phyloP scores from a whole-genome alignment of 2,329 filamentous ascomycete species.

The Eurotiales sp. region DNA sequence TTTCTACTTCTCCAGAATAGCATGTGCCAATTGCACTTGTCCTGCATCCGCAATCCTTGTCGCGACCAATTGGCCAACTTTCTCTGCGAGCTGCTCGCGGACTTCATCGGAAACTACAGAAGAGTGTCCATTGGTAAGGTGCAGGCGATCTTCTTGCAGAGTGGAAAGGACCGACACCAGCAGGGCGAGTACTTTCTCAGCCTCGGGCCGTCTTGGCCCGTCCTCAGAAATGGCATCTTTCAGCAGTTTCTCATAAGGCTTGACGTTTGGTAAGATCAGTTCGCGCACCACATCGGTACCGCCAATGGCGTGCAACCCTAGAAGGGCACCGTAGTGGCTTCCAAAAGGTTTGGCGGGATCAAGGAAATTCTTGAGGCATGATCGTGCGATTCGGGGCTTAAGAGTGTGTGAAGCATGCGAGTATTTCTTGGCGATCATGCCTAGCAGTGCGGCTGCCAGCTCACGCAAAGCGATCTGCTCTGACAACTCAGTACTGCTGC shows the following conservation, averaged over 20 bases:
- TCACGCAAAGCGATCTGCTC: slow-evolving; percentile 78
- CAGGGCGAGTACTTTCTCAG: slow-evolving; percentile 57
- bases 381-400: slow-evolving; percentile 84
- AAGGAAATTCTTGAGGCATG: slow-evolving; percentile 86
- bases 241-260: slow-evolving; percentile 60
- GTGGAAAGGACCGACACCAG: slow-evolving; percentile 55
- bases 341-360: slow-evolving; percentile 78
- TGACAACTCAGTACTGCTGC: slow-evolving; percentile 42
- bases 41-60: slow-evolving; percentile 39
- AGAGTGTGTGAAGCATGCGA: slow-evolving; percentile 75
- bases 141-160: slow-evolving; percentile 46
- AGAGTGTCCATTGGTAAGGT: slow-evolving; percentile 38
- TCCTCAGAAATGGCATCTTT: slow-evolving; percentile 51
- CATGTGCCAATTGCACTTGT: slow-evolving; percentile 37
- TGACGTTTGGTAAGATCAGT: slow-evolving; percentile 64
- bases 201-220: slow-evolving; percentile 53
- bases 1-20: slow-evolving; percentile 30
- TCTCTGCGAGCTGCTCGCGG: slow-evolving; percentile 33
- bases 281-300: slow-evolving; percentile 62
- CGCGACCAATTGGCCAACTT: slow-evolving; percentile 42
- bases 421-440: slow-evolving; percentile 76
- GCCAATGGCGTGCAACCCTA: slow-evolving; percentile 73
- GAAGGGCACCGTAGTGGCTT: slow-evolving; percentile 84
- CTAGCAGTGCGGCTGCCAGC: slow-evolving; percentile 76
- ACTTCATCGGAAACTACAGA: slow-evolving; percentile 36